Evolutionary conservation across 768 basidiomycete species (phyloP).

Genomic region (Lentinula edodes): DNA sequence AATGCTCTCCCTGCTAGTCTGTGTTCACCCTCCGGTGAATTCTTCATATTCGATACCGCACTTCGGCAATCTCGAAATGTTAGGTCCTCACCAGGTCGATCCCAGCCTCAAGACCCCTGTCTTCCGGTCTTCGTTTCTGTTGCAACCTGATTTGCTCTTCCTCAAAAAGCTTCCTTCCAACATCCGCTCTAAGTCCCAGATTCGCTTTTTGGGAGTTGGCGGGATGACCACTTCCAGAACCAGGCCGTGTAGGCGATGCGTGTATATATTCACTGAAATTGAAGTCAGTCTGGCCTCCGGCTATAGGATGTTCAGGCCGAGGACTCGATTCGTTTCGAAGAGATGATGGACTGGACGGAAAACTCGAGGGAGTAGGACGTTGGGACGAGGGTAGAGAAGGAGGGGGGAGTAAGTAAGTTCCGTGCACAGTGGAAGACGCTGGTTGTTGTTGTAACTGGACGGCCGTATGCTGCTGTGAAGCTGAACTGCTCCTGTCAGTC

Average conservation of each 20-base stretch:
- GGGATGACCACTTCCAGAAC: not conserved
- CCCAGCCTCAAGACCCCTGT: slow-evolving; percentile 24
- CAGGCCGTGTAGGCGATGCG: slow-evolving; percentile 54
- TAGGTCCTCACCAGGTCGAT: slow-evolving; percentile 41
- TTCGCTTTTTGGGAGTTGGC: slow-evolving; percentile 27
- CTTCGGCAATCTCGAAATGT: not conserved
- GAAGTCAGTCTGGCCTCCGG: slow-evolving; percentile 31
- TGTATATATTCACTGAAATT: slow-evolving; percentile 71
- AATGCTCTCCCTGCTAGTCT: not conserved
- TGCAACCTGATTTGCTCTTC: slow-evolving; percentile 54
- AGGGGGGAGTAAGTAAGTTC: slow-evolving; percentile 25
- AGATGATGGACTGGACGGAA: slow-evolving; percentile 8
- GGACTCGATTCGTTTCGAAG: slow-evolving; percentile 9
- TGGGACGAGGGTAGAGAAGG: slow-evolving; percentile 23
- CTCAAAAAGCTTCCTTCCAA: slow-evolving; percentile 66
- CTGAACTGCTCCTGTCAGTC: not conserved
- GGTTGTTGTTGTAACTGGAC: not conserved
- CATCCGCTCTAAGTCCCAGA: slow-evolving; percentile 52
- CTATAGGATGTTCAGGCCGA: slow-evolving; percentile 13
- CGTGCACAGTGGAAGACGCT: not conserved
- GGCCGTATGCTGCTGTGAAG: not conserved
- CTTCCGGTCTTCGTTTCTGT: slow-evolving; percentile 5
- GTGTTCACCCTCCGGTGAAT: not conserved
- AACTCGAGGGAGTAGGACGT: not conserved
- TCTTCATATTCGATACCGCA: not conserved